phyloP scores from a whole-genome alignment of 1,139 yeast species.

The Zygoascus meyerae region DNA sequence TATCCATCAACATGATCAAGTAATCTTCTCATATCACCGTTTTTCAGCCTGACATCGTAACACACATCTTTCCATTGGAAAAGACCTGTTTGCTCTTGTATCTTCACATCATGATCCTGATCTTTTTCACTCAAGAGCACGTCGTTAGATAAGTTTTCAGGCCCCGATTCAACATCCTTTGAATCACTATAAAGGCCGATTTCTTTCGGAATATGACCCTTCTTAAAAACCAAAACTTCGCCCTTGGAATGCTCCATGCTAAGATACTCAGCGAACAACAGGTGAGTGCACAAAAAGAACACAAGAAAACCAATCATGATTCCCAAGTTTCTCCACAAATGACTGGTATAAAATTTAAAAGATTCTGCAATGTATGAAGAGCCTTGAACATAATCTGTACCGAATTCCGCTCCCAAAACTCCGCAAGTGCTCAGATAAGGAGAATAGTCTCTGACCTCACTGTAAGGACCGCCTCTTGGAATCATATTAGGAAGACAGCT shows the following conservation, averaged over 20 bases:
- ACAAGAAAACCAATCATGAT: conserved; percentile 50
- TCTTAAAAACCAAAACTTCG: conserved; percentile 51
- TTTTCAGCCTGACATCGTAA: conserved; percentile 48
- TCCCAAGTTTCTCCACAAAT: conserved; percentile 66
- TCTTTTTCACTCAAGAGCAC: neutral
- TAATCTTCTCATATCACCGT: conserved; percentile 41
- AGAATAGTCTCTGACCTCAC: conserved; percentile 27
- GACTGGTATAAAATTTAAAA: conserved; percentile 42
- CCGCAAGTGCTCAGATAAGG: conserved; percentile 40
- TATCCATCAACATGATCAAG: conserved; percentile 57
- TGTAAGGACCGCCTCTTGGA: conserved; percentile 43
- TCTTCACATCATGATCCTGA: neutral
- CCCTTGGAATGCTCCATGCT: conserved; percentile 52
- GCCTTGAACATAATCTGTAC: conserved; percentile 43
- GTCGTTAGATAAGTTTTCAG: neutral
- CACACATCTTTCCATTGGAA: conserved; percentile 52
- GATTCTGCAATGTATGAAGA: conserved; percentile 40
- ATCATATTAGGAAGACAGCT: conserved; percentile 41
- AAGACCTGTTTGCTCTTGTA: conserved; percentile 21
- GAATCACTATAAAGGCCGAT: conserved; percentile 12
- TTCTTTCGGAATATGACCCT: conserved; percentile 46
- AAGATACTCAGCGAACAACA: conserved; percentile 46
- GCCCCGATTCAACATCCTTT: conserved; percentile 22
- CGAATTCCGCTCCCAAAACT: conserved; percentile 44
- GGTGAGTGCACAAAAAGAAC: conserved; percentile 44